Conservation (phyloP, 148 eudicot species). For the Fagopyrum tataricum region DNA sequence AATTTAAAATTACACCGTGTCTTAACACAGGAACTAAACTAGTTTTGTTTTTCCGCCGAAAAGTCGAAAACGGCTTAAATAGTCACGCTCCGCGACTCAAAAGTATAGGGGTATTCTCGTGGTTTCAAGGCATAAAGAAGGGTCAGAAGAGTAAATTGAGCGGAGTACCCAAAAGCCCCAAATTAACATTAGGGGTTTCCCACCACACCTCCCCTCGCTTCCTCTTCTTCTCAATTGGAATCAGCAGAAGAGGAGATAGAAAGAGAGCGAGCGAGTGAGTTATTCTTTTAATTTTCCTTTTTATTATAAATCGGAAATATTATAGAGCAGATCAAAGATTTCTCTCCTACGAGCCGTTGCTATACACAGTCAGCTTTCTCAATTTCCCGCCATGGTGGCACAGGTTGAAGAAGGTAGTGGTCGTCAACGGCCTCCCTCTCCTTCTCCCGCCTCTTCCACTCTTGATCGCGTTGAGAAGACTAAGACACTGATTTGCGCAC, state of each 20-base stretch:
- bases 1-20: too few relatives aligned
- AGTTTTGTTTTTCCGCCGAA: too few relatives aligned
- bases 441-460: background rate
- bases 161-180: background rate
- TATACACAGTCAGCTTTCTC: background rate
- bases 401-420: background rate
- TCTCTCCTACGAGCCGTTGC: conserved; percentile 10
- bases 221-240: background rate
- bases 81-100: background rate
- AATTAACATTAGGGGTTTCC: conserved; percentile 10
- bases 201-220: background rate
- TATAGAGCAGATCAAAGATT: conserved; percentile 6
- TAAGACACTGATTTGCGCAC: conserved; percentile 79
- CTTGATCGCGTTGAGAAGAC: conserved; percentile 47
- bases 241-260: conserved; percentile 4
- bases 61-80: too few relatives aligned
- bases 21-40: too few relatives aligned
- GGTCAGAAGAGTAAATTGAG: background rate
- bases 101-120: background rate
- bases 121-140: background rate
- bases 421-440: background rate
- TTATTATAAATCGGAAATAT: background rate
- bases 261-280: conserved; percentile 7
- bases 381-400: conserved; percentile 15
- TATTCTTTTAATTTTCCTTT: background rate